A percentile compares a stretch with the other conserved stretches of the same genome.
These are phyloP conservation scores for Arachis stenosperma DNA, from an alignment of 306 rosid genomes.

Conservation along the genomic window DNA sequence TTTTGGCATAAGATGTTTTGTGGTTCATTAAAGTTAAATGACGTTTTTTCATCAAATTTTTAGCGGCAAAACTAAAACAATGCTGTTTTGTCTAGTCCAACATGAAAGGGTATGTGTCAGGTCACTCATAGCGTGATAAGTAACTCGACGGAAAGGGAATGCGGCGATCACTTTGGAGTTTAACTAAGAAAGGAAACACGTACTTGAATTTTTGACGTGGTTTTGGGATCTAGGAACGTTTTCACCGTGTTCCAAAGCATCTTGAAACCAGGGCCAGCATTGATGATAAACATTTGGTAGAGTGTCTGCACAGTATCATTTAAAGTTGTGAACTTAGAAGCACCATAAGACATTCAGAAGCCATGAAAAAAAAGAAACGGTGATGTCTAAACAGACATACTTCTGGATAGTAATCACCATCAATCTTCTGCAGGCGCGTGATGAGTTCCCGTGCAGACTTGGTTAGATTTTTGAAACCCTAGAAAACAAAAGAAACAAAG, in stretches of 20 bases:
- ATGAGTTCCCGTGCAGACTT: constrained; percentile 80
- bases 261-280: constrained; percentile 94
- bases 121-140: too few relatives aligned
- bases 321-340: constrained; percentile 28
- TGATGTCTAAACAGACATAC: constrained; percentile 46
- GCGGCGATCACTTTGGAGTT: too few relatives aligned
- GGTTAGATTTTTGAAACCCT: constrained; percentile 86
- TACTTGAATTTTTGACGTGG: constrained; percentile 85
- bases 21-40: too few relatives aligned
- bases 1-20: too few relatives aligned
- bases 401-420: constrained; percentile 91
- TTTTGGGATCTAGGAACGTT: constrained; percentile 82
- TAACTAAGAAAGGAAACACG: constrained; percentile 36
- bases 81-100: too few relatives aligned
- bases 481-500: constrained; percentile 27
- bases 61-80: too few relatives aligned
- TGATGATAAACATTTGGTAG: constrained; percentile 75
- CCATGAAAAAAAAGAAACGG: not conserved
- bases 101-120: too few relatives aligned
- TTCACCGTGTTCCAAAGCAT: constrained; percentile 81
- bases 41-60: too few relatives aligned
- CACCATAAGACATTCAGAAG: constrained; percentile 22
- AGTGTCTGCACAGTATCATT: constrained; percentile 67
- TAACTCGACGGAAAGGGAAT: too few relatives aligned
- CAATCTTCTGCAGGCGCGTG: constrained; percentile 76